Conservation (phyloP, 257 asterid genomes). For the Plantago elongata region DNA sequence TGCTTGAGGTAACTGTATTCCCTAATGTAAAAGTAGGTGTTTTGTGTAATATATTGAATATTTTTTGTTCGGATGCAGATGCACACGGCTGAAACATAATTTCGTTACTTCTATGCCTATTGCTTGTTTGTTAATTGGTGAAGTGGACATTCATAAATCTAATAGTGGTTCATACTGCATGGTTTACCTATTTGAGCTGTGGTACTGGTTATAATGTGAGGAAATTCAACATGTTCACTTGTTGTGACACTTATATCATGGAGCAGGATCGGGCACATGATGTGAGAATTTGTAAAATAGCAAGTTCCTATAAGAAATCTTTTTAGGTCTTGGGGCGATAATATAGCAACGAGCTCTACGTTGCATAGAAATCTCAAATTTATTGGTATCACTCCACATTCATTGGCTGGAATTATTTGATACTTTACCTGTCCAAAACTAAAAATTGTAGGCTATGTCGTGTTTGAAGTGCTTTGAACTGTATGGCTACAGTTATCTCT, state of each 20-base stretch:
- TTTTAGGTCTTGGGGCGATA: conserved; percentile 5
- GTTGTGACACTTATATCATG: not conserved
- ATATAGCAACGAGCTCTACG: conserved; percentile 4
- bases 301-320: not conserved
- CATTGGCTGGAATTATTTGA: not conserved
- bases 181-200: not conserved
- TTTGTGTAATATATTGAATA: conserved; percentile 5
- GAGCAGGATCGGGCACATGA: not conserved
- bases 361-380: not conserved
- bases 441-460: not conserved
- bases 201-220: not conserved
- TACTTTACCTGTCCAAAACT: not conserved
- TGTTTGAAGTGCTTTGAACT: conserved; percentile 10
- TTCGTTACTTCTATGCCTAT: not conserved
- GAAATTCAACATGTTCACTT: not conserved
- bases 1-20: conserved; percentile 71
- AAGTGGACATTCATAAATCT: not conserved
- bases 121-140: conserved; percentile 8
- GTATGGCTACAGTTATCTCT: not conserved
- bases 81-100: conserved; percentile 3
- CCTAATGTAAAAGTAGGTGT: not conserved
- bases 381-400: conserved; percentile 5
- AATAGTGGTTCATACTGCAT: not conserved
- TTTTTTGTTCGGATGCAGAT: conserved; percentile 15
- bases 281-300: not conserved